Evolutionary conservation across 2,329 filamentous ascomycete species (phyloP), one percentile per base, ranked within the genome.

Genomic region (Aspergillus ochraceoroseus): DNA sequence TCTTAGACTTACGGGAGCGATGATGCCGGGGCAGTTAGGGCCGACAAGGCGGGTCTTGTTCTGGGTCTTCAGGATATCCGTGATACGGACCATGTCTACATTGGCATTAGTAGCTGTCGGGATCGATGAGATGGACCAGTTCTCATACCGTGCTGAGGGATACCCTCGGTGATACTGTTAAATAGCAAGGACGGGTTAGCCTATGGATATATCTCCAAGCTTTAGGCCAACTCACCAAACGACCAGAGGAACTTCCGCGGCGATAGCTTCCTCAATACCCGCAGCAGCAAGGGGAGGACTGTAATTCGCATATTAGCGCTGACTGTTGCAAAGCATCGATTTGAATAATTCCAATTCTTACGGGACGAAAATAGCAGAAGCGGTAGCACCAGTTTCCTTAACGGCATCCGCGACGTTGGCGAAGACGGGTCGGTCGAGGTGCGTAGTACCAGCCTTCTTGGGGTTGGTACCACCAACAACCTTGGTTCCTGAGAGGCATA

Each of bases 401-500:
- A 94, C 80, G 51, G 86, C 92, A 40, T 98, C 88, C 56, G 73
- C 71, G 56, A 98, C 92, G 58, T 79, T 90, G 60, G 80, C 85
- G 71, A 96, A 98, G 62, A 98, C 92, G 45, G 92, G 92, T 56
- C 85, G 84, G 65, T 82, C 87, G 49, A 98, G 81, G 71, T 98
- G 92, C 65, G 80, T 83, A 60, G 79, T 72, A 63, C 92, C 92
- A 54, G 92, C 92, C 77, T 98, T 98, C 79, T 95, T 96, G 65
- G 92, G 92, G 76, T 96, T 96, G 63, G 90, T 96, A 65, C 92
- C 92, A 68, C 92, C 92, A 55, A 98, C 88, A 55, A 98, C 87
- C 67, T 95, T 90, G 59, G 92, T 98, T 67, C 90, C 87, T 94
- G 59, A 49, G 37, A 23, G 37, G 38, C 47, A 53, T 68, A 39